Evolutionary conservation across 148 eudicot species (phyloP), one percentile per base, ranked within the genome.

Genomic region (Camellia granthamiana): DNA sequence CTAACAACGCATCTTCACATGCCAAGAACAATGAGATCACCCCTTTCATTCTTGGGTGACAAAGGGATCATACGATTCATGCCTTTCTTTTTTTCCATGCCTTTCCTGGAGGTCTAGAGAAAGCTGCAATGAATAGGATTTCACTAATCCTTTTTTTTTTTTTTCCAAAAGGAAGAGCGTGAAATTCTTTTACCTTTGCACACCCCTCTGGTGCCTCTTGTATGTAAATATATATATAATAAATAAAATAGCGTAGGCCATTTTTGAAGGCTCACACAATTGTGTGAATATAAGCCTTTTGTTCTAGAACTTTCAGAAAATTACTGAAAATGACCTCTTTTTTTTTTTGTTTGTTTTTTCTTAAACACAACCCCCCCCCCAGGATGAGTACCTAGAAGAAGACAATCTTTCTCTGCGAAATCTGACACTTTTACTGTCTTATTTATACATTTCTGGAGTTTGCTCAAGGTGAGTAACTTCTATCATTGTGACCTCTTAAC

Each of bases 391-490:
- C 78, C 77, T 61, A 76, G 87, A 96, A 83, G 97, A 96, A 84
- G 99, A 96, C 88, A 94, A 92, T 87, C 88, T 92, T 63, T 96
- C 99, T 43, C 80, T 94, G 79, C 88, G 97, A 69, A 96, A 94
- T 87, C 73, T 96, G 90, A 91, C 97, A 21, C 98, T 96, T 84
- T 85, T 96, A 38, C 90, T 96, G 67, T 96, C 94, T 74, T 94
- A 90, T 79, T 87, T 96, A 81, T 92, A 90, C 86, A 85, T 90
- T 56, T 94, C 88, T 79, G 99, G 97, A 84, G 91, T 94, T 84
- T 94, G 98, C 86, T 92, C 97, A 75, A 92, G 99, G 99, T 93
- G 74, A 73, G 71, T 74, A 62, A 59, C 74, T 47, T 55, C 38
- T 47, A 7, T 59, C n/a, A 42, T 77, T 46, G 23, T 64, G 58